These are phyloP conservation scores for Pseudofabraea citricarpa DNA, from an alignment of 2,329 filamentous ascomycete species.

Conservation along the genomic window DNA sequence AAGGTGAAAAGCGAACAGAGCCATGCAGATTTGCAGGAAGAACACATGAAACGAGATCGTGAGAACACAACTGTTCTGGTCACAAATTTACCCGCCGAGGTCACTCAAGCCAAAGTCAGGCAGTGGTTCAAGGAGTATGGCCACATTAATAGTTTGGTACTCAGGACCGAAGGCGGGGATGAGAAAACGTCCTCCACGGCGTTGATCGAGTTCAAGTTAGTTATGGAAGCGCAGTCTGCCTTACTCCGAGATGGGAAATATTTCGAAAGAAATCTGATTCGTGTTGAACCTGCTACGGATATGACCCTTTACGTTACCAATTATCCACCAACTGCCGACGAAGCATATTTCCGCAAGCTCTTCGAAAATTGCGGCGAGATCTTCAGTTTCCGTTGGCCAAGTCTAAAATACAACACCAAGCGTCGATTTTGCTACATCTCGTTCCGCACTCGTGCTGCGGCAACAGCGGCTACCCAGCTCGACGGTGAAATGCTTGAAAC, in stretches of 20 bases:
- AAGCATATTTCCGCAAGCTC: slow-evolving; percentile 61
- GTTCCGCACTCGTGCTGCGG: slow-evolving; percentile 67
- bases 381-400: slow-evolving; percentile 82
- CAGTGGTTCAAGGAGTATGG: slow-evolving; percentile 94
- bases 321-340: slow-evolving; percentile 74
- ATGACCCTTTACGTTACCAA: slow-evolving; percentile 89
- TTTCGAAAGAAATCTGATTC: slow-evolving; percentile 68
- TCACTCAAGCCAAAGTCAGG: slow-evolving; percentile 67
- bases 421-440: slow-evolving; percentile 95
- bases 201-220: slow-evolving; percentile 77
- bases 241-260: slow-evolving; percentile 77
- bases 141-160: slow-evolving; percentile 70
- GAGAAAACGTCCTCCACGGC: slow-evolving; percentile 61
- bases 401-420: slow-evolving; percentile 80
- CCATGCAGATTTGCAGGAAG: slow-evolving; percentile 29
- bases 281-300: slow-evolving; percentile 68
- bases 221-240: slow-evolving; percentile 77
- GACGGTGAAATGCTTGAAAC: slow-evolving; percentile 67
- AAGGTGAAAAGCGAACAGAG: slow-evolving; percentile 48
- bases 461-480: slow-evolving; percentile 66
- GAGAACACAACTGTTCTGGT: slow-evolving; percentile 86
- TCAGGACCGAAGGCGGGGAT: slow-evolving; percentile 59
- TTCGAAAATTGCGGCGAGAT: slow-evolving; percentile 77
- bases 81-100: slow-evolving; percentile 66
- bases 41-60: slow-evolving; percentile 69